A percentile compares a stretch with the other conserved stretches of the same genome.
phyloP scores from a whole-genome alignment of 345 rosid species.

The Lepidium didymum region DNA sequence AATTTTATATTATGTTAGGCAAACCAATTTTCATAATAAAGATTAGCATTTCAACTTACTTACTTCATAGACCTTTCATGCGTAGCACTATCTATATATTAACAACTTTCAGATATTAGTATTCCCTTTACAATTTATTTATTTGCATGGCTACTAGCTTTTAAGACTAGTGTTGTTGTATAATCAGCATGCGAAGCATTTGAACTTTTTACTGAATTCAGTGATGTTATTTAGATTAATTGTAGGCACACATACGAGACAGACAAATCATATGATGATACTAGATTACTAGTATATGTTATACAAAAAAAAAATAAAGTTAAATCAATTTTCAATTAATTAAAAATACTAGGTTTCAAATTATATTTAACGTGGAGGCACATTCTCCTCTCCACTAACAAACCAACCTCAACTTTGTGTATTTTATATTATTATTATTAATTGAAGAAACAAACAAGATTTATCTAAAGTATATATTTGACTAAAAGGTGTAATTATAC shows the following conservation, averaged over 20 bases:
- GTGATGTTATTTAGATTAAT: background rate
- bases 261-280: too few species aligned
- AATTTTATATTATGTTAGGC: slow-evolving; percentile 1
- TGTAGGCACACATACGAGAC: too few species aligned
- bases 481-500: slow-evolving; percentile 27
- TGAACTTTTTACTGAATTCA: slow-evolving; percentile 7
- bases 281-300: background rate
- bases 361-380: slow-evolving; percentile 10
- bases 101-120: slow-evolving; percentile 15
- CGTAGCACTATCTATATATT: slow-evolving; percentile 3
- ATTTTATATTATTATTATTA: background rate
- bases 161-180: background rate
- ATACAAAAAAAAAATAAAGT: background rate
- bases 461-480: slow-evolving; percentile 32
- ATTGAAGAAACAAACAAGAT: background rate
- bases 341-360: background rate
- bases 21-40: slow-evolving; percentile 12
- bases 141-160: background rate
- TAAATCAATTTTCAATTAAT: background rate
- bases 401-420: slow-evolving; percentile 14
- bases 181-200: slow-evolving; percentile 12
- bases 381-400: slow-evolving; percentile 32
- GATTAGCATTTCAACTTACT: background rate
- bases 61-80: slow-evolving; percentile 8
- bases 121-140: slow-evolving; percentile 3